A percentile compares a stretch with the other conserved stretches of the same genome.
These are phyloP conservation scores for Orbilia javanica DNA, from an alignment of 2,329 filamentous ascomycete genomes.

Conservation along the genomic window DNA sequence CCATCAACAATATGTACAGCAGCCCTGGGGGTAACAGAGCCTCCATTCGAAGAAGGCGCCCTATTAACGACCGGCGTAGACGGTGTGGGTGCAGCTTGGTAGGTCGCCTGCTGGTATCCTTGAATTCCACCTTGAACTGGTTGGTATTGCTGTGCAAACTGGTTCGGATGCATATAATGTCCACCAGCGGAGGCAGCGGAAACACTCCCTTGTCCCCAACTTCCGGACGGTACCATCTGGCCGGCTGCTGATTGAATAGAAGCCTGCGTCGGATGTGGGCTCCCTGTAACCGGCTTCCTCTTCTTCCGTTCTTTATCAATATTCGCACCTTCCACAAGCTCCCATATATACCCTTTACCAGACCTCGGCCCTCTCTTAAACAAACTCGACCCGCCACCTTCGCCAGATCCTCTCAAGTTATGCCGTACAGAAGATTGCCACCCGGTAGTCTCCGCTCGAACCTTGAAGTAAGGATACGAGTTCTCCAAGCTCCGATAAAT, in stretches of 20 bases:
- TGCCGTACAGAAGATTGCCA: conserved; percentile 76
- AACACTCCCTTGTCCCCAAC: conserved; percentile 23
- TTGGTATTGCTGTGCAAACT: conserved; percentile 47
- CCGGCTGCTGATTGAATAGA: conserved; percentile 16
- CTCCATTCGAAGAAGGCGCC: conserved; percentile 4
- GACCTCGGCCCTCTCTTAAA: conserved; percentile 70
- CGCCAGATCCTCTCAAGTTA: conserved; percentile 66
- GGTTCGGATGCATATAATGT: conserved; percentile 26
- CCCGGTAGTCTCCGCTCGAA: conserved; percentile 70
- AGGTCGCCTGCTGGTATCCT: conserved; percentile 9
- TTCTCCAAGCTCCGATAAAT: conserved; percentile 73
- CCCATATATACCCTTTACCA: conserved; percentile 73
- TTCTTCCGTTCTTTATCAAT: conserved; percentile 72
- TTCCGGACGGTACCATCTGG: conserved; percentile 37
- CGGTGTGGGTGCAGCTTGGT: conserved; percentile 16
- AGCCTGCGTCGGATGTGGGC: conserved; percentile 21
- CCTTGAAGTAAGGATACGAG: conserved; percentile 72
- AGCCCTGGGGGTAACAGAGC: conserved; percentile 1
- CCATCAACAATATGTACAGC: background rate
- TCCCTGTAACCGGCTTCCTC: conserved; percentile 41
- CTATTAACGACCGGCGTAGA: conserved; percentile 11
- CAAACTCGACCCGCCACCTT: conserved; percentile 69
- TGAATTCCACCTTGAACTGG: conserved; percentile 16
- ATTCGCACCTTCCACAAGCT: conserved; percentile 69
- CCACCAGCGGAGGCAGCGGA: conserved; percentile 1